Conservation (phyloP, 495 filamentous ascomycete species). For the Aspergillus steynii region DNA sequence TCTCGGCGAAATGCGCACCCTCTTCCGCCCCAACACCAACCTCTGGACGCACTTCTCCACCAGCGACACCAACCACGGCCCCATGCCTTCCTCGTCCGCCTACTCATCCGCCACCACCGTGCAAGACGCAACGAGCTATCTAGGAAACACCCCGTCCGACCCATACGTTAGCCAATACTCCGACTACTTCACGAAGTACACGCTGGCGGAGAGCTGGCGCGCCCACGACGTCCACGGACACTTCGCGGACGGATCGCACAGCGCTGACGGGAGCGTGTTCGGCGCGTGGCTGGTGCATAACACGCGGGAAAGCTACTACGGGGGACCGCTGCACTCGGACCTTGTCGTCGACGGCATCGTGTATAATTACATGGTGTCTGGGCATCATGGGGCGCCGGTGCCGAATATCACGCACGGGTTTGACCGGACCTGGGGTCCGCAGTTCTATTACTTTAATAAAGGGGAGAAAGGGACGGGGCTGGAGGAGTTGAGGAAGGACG, state of each 20-base stretch:
- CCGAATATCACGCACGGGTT: neutral
- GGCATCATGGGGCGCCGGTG: neutral
- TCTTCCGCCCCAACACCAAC: neutral
- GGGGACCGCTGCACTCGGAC: neutral
- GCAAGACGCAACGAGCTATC: neutral
- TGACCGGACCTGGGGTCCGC: neutral
- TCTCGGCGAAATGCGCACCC: neutral
- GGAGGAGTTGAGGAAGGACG: neutral
- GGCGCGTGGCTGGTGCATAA: slow-evolving; percentile 2
- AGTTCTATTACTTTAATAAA: neutral
- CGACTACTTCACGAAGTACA: slow-evolving; percentile 1
- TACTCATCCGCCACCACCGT: neutral
- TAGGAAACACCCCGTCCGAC: neutral
- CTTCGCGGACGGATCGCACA: neutral
- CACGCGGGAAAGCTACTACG: slow-evolving; percentile 1
- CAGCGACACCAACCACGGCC: neutral
- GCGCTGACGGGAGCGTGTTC: neutral
- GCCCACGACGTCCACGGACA: neutral
- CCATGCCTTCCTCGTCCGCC: neutral
- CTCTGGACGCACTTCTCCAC: slow-evolving; percentile 1
- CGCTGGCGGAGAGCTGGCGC: neutral
- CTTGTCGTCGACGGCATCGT: neutral
- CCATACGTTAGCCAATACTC: neutral
- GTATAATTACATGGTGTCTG: neutral
- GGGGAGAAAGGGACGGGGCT: neutral